A percentile compares a stretch with the other conserved stretches of the same genome.
phyloP scores from a whole-genome alignment of 169 alveolate species.

The Plasmodium billcollinsi region DNA sequence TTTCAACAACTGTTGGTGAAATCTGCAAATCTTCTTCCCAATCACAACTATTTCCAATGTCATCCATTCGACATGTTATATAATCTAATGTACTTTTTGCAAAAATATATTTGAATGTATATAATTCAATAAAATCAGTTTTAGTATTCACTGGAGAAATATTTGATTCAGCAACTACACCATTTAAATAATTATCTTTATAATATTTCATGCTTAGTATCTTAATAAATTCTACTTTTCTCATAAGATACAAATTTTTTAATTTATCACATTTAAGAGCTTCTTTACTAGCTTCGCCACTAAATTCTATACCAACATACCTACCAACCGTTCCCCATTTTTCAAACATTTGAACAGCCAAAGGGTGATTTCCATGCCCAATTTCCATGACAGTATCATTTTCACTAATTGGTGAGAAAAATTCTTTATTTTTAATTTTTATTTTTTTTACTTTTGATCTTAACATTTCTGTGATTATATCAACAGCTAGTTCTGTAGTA shows the following conservation, averaged over 20 bases:
- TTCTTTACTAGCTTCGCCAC: constrained; percentile 79
- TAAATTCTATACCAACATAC: constrained; percentile 80
- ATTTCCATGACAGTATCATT: constrained; percentile 81
- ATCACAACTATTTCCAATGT: constrained; percentile 48
- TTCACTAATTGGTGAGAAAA: constrained; percentile 42
- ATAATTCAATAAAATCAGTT: constrained; percentile 40
- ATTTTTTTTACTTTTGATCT: constrained; percentile 28
- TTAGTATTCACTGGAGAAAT: constrained; percentile 39
- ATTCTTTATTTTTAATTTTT: constrained; percentile 38
- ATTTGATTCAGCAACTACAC: constrained; percentile 39
- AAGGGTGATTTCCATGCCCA: constrained; percentile 88
- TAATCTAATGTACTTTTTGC: constrained; percentile 85
- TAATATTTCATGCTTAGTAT: constrained; percentile 61
- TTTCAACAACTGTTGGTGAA: constrained; percentile 82
- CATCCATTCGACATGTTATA: constrained; percentile 82
- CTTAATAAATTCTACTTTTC: constrained; percentile 61
- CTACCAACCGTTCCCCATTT: constrained; percentile 73
- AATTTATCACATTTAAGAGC: constrained; percentile 66
- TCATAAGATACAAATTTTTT: constrained; percentile 32
- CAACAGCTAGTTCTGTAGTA: constrained; percentile 72
- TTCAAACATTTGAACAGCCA: constrained; percentile 80
- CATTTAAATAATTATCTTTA: constrained; percentile 37
- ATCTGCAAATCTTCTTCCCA: constrained; percentile 86
- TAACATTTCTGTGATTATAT: constrained; percentile 41
- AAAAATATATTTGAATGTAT: constrained; percentile 67